A percentile compares a stretch with the other conserved stretches of the same genome.
These are phyloP conservation scores for Saccharomyces pastorianus DNA, from an alignment of 1,139 yeast species.

Conservation along the genomic window DNA sequence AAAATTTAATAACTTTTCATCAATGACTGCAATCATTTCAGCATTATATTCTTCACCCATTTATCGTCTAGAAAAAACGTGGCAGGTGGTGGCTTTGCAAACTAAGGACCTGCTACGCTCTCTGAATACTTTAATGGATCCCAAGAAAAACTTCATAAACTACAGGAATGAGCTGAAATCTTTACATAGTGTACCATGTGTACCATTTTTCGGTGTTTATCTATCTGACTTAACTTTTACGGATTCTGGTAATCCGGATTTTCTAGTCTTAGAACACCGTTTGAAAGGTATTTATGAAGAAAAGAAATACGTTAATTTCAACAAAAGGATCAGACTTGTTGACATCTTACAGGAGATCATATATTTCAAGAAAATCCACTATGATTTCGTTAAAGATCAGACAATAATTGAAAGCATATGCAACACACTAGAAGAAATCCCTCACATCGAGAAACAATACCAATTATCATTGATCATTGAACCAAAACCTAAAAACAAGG, in stretches of 20 bases:
- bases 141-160: slow-evolving; percentile 77
- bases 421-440: slow-evolving; percentile 43
- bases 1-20: slow-evolving; percentile 70
- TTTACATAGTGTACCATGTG: slow-evolving; percentile 69
- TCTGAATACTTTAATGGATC: slow-evolving; percentile 81
- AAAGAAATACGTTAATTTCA: slow-evolving; percentile 57
- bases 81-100: slow-evolving; percentile 60
- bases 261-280: slow-evolving; percentile 8
- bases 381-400: slow-evolving; percentile 67
- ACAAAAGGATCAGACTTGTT: slow-evolving; percentile 68
- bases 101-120: slow-evolving; percentile 48
- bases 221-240: slow-evolving; percentile 85
- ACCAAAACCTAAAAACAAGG: slow-evolving; percentile 44
- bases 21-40: slow-evolving; percentile 89
- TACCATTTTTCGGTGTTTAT: slow-evolving; percentile 34
- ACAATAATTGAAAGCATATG: slow-evolving; percentile 39
- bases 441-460: slow-evolving; percentile 77
- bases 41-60: slow-evolving; percentile 84
- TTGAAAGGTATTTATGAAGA: slow-evolving; percentile 43
- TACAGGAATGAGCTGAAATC: slow-evolving; percentile 74
- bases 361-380: slow-evolving; percentile 60
- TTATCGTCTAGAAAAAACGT: slow-evolving; percentile 75
- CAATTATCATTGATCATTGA: slow-evolving; percentile 66
- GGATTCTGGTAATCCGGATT: slow-evolving; percentile 83
- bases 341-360: slow-evolving; percentile 70